Percentiles rank a stretch among this genome's conserved stretches.
These are phyloP conservation scores for Trametes villosa DNA, from an alignment of 768 basidiomycete genomes.

Conservation along the genomic window DNA sequence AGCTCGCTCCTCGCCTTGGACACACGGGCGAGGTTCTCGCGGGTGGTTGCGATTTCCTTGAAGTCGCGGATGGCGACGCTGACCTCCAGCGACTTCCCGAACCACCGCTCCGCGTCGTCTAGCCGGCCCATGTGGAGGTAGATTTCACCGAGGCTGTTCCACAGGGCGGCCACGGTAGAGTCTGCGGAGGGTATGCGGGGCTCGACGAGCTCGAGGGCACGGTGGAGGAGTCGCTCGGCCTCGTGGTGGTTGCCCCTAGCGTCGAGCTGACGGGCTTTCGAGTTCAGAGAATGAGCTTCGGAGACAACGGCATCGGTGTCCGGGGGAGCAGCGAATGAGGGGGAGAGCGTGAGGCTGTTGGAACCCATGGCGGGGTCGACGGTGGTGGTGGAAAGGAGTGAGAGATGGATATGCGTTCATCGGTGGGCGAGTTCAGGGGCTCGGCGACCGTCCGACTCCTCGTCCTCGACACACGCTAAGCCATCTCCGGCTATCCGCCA, in stretches of 20 bases:
- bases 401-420: conserved; percentile 2
- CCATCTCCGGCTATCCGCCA: conserved; percentile 10
- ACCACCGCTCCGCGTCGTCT: conserved; percentile 43
- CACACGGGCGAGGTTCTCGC: conserved; percentile 44
- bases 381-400: not conserved
- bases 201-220: conserved; percentile 38
- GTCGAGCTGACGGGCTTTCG: conserved; percentile 28
- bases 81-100: conserved; percentile 37
- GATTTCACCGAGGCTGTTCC: conserved; percentile 42
- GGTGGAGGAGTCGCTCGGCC: conserved; percentile 39
- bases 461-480: not conserved
- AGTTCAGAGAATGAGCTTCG: conserved; percentile 23
- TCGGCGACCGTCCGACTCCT: conserved; percentile 1
- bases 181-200: conserved; percentile 27
- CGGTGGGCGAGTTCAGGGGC: conserved; percentile 3
- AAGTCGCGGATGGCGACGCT: conserved; percentile 34
- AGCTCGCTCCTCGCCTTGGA: conserved; percentile 40
- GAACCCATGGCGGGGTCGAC: conserved; percentile 1
- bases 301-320: conserved; percentile 6
- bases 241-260: conserved; percentile 30
- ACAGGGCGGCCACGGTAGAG: conserved; percentile 30
- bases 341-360: conserved; percentile 1
- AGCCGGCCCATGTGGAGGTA: conserved; percentile 41
- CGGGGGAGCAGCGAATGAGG: not conserved
- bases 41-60: conserved; percentile 33